Evolutionary conservation across 2,329 filamentous ascomycete genomes (phyloP).

Genomic region (Ophiostoma montium): DNA sequence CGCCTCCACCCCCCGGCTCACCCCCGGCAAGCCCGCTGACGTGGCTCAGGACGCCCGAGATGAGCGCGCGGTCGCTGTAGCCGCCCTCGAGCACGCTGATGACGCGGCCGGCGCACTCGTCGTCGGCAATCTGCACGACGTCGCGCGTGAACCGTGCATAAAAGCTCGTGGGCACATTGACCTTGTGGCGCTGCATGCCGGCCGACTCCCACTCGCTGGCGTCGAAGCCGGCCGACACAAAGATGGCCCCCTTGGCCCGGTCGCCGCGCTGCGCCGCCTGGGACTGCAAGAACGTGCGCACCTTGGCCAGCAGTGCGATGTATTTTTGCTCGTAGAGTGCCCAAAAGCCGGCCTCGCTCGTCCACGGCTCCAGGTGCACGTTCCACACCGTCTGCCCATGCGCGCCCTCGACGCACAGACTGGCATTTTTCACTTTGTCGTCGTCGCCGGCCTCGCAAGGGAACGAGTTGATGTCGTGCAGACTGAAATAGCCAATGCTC

Average conservation of each 20-base stretch:
- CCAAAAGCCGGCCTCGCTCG: conserved; percentile 76
- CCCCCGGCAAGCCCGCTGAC: conserved; percentile 63
- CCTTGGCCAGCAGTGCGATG: conserved; percentile 61
- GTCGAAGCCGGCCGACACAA: conserved; percentile 92
- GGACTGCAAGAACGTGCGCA: conserved; percentile 57
- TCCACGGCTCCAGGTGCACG: conserved; percentile 82
- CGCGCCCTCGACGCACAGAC: conserved; percentile 83
- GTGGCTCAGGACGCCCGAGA: conserved; percentile 80
- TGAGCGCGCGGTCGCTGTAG: conserved; percentile 84
- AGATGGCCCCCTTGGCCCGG: conserved; percentile 62
- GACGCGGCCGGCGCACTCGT: conserved; percentile 61
- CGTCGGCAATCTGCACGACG: conserved; percentile 65
- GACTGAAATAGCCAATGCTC: conserved; percentile 85
- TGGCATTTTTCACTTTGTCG: conserved; percentile 87
- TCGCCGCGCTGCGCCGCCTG: conserved; percentile 45
- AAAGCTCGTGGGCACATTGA: conserved; percentile 93
- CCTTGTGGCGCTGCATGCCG: conserved; percentile 90
- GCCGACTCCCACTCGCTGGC: conserved; percentile 87
- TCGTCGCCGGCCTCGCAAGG: conserved; percentile 90
- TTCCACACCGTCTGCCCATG: conserved; percentile 96
- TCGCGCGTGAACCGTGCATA: conserved; percentile 85
- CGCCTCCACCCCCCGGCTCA: conserved; percentile 19
- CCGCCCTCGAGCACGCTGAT: conserved; percentile 93
- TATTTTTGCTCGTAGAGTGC: conserved; percentile 71
- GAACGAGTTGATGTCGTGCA: conserved; percentile 98